Base-by-base conservation (phyloP, 148 eudicot genomes). In the Silene uniflora region DNA sequence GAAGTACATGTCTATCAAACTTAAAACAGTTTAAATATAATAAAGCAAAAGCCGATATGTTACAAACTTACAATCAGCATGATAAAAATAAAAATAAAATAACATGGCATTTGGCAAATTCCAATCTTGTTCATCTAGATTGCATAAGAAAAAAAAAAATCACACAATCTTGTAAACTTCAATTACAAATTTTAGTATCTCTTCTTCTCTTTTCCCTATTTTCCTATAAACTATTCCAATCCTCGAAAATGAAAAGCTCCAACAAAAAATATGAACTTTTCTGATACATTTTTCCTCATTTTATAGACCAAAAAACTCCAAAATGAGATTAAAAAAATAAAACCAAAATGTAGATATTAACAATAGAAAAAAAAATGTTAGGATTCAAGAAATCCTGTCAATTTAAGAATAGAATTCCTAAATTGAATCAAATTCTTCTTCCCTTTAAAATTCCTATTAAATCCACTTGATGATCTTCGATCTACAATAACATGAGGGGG, bases 311-410 rank as follows among this genome's bases (percentile, higher is more conserved):
- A 7, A 10, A 56, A 55, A 58, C 25, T 56, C 3, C 11, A 21
- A 21, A 47, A 11, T 49, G 6, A 25, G 11, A n/a, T 21, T 0
- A 8, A 71, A 70, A 46, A 24, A 7, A 69, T 49, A 47, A 22
- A 47, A 4, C 59, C 70, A 12, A 47, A 7, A 18, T 62, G 17
- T 49, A 39, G 55, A 49, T 11, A 49, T 12, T 49, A 49, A 49
- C 13, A 3, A 49, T 49, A 49, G 13, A 44, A 16, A 44, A 16
- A 6, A 24, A 23, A 27, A 2, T 0, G 44, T 80, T 68, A 90
- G 23, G 91, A 77, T 84, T 92, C 95, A 56, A 89, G 82, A 77
- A 90, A 90, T 4, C 95, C 95, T 21, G 97, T 92, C 87, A 90
- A 83, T 70, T 86, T 81, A 61, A 90, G 89, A 84, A 92, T 72